Percentiles rank a stretch among this genome's conserved stretches.
Conservation (phyloP, 2,329 filamentous ascomycete genomes). For the Talaromyces sp. region DNA sequence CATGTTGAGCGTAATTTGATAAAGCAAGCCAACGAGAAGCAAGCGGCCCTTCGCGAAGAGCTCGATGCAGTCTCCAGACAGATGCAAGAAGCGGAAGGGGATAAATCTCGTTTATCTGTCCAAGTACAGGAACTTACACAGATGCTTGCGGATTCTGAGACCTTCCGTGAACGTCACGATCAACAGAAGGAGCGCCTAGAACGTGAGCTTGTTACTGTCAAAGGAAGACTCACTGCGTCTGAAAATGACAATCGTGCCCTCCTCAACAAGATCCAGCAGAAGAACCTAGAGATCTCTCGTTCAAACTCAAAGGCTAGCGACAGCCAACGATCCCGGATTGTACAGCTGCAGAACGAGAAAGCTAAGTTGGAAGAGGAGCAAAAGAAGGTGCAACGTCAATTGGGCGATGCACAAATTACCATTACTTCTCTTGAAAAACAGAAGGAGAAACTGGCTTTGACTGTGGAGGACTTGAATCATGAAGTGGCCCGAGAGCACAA, state of each 20-base stretch:
- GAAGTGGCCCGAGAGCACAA: conserved; percentile 89
- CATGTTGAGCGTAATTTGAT: conserved; percentile 77
- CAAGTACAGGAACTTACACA: conserved; percentile 84
- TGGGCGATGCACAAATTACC: conserved; percentile 79
- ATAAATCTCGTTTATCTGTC: conserved; percentile 70
- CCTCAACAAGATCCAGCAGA: conserved; percentile 96
- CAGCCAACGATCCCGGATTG: conserved; percentile 71
- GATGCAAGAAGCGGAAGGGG: conserved; percentile 73
- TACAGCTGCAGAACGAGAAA: conserved; percentile 78
- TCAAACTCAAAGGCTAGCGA: conserved; percentile 84
- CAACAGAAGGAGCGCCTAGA: conserved; percentile 92
- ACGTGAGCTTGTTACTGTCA: conserved; percentile 84
- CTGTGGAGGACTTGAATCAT: conserved; percentile 86
- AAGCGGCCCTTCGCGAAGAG: conserved; percentile 72
- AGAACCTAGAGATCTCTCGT: conserved; percentile 91
- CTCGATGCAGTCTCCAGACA: conserved; percentile 74
- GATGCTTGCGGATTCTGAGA: conserved; percentile 82
- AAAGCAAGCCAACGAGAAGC: conserved; percentile 73
- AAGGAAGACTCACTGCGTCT: conserved; percentile 82
- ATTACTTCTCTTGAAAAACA: conserved; percentile 87
- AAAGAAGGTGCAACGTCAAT: conserved; percentile 73
- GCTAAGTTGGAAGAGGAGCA: conserved; percentile 77
- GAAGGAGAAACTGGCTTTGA: conserved; percentile 85
- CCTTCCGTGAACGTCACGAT: conserved; percentile 85
- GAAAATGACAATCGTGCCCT: conserved; percentile 94